Evolutionary conservation across 768 basidiomycete genomes (phyloP).

Genomic region (Agrocybe chaxingu): DNA sequence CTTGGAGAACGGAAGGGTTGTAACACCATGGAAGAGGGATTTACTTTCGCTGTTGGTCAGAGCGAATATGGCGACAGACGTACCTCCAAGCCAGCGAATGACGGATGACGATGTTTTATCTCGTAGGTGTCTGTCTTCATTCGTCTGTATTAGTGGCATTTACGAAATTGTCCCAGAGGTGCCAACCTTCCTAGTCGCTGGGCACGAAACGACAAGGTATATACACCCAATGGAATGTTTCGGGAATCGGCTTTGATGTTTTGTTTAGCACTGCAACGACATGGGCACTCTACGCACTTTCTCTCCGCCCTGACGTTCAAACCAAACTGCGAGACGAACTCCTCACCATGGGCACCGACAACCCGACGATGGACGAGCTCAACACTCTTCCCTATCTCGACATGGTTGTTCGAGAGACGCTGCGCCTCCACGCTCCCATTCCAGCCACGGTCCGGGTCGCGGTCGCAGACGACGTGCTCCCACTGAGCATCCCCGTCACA

Average conservation of each 20-base stretch:
- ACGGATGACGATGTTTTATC: slow-evolving; percentile 56
- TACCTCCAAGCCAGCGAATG: slow-evolving; percentile 48
- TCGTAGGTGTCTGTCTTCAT: slow-evolving; percentile 28
- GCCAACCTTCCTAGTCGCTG: slow-evolving; percentile 52
- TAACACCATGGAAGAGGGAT: slow-evolving; percentile 35
- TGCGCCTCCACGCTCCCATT: slow-evolving; percentile 55
- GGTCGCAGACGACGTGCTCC: slow-evolving; percentile 48
- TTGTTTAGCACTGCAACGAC: slow-evolving; percentile 36
- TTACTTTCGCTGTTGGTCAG: slow-evolving; percentile 53
- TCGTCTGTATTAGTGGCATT: not conserved
- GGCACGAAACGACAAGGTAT: slow-evolving; percentile 51
- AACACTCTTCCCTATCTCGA: slow-evolving; percentile 67
- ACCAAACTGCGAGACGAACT: slow-evolving; percentile 57
- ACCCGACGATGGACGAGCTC: slow-evolving; percentile 66
- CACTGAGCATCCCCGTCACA: slow-evolving; percentile 42
- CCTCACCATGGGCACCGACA: slow-evolving; percentile 43
- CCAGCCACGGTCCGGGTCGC: slow-evolving; percentile 40
- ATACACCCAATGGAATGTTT: not conserved
- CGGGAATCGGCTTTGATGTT: not conserved
- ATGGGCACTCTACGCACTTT: slow-evolving; percentile 60
- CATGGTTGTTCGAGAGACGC: slow-evolving; percentile 52
- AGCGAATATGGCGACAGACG: slow-evolving; percentile 56
- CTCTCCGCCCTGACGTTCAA: slow-evolving; percentile 46
- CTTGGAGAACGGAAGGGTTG: slow-evolving; percentile 15
- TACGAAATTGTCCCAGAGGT: slow-evolving; percentile 34